Conservation (phyloP, 164 flowering plant genomes). For the Brasenia schreberi region DNA sequence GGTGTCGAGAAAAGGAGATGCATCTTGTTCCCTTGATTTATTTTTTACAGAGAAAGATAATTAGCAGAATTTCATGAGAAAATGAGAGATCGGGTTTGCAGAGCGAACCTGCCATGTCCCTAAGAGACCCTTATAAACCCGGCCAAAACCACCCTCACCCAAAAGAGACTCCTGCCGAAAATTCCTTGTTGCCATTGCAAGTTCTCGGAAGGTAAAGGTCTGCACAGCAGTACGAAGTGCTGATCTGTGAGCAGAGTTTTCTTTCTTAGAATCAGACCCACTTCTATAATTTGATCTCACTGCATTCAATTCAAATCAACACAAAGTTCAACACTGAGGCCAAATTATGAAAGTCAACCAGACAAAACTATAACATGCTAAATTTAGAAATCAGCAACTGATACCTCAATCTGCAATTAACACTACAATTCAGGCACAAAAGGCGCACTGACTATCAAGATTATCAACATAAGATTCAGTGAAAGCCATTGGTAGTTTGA, state of each 20-base stretch:
- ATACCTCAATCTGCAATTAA: background rate
- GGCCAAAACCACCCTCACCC: conserved; percentile 95
- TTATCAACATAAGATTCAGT: too few species aligned
- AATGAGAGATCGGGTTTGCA: too few species aligned
- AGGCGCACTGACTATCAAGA: too few species aligned
- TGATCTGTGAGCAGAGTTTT: conserved; percentile 30
- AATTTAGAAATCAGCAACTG: background rate
- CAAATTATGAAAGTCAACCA: background rate
- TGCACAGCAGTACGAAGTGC: conserved; percentile 73
- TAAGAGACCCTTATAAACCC: conserved; percentile 75
- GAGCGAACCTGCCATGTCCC: conserved; percentile 75
- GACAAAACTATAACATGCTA: background rate
- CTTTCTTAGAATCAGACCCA: conserved; percentile 53
- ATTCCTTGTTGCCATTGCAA: conserved; percentile 75
- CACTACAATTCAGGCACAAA: too few species aligned
- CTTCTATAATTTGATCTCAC: conserved; percentile 47
- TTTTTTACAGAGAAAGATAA: too few species aligned
- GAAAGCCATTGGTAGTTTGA: too few species aligned
- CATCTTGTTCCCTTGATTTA: too few species aligned
- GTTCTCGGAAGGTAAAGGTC: conserved; percentile 73
- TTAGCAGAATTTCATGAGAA: too few species aligned
- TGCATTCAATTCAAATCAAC: conserved; percentile 17
- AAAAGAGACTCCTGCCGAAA: conserved; percentile 64
- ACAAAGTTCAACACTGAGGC: background rate
- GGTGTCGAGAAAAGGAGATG: too few species aligned